Percentiles rank a stretch among this genome's conserved stretches.
These are phyloP conservation scores for Hypoxylon lenormandii DNA, from an alignment of 495 filamentous ascomycete species.

Conservation along the genomic window DNA sequence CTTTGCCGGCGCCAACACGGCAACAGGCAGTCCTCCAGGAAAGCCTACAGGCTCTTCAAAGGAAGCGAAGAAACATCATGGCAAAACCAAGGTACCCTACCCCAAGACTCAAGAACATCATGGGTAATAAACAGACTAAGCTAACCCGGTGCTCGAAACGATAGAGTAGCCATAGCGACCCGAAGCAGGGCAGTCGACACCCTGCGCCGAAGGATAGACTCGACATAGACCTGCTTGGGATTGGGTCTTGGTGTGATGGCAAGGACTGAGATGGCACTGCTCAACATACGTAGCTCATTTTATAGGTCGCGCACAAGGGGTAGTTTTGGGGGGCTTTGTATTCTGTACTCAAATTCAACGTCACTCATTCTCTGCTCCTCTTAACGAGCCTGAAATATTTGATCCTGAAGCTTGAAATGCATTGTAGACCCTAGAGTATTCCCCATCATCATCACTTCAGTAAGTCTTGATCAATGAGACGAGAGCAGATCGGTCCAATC, in stretches of 20 bases:
- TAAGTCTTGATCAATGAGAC: no score
- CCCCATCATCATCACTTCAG: no score
- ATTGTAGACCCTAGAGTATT: no score
- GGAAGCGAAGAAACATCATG: not conserved
- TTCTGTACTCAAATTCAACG: no score
- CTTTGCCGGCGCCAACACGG: not conserved
- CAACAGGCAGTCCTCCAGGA: not conserved
- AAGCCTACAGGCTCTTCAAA: not conserved
- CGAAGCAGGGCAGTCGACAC: not conserved
- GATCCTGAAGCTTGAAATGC: no score
- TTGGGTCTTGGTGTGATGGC: slow-evolving; percentile 9
- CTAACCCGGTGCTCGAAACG: not conserved
- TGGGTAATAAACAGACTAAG: not conserved
- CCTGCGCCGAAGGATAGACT: not conserved
- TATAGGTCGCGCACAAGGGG: no score
- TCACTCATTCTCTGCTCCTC: no score
- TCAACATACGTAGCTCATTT: not conserved
- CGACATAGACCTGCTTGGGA: slow-evolving; percentile 5
- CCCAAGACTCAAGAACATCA: not conserved
- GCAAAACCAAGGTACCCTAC: not conserved
- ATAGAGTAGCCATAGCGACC: not conserved
- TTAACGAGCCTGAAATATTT: no score
- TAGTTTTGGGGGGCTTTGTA: no score
- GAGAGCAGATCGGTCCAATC: no score
- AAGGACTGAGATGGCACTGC: not conserved